Conservation (phyloP, 2,329 filamentous ascomycete genomes). For the Nothophoma quercina region DNA sequence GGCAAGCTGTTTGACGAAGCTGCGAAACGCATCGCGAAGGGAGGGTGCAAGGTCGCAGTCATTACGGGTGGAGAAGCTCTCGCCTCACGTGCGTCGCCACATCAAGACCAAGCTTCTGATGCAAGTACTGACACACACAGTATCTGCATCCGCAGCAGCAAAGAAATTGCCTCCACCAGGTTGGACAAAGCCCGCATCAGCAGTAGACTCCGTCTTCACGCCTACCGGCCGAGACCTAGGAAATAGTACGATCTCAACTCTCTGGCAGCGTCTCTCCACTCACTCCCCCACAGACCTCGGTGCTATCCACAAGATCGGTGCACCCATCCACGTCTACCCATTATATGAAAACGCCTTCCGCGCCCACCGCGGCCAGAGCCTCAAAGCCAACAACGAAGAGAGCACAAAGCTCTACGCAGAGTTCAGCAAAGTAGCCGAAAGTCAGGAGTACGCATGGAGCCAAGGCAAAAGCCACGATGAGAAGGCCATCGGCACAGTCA, state of each 20-base stretch:
- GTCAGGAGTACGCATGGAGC: slow-evolving; percentile 65
- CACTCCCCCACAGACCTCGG: slow-evolving; percentile 58
- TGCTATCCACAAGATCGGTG: slow-evolving; percentile 64
- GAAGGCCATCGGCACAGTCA: slow-evolving; percentile 62
- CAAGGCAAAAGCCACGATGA: slow-evolving; percentile 58
- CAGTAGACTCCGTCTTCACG: slow-evolving; percentile 58
- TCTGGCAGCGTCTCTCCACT: slow-evolving; percentile 25
- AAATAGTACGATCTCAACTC: slow-evolving; percentile 47
- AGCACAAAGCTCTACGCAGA: slow-evolving; percentile 67
- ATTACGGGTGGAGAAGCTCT: slow-evolving; percentile 71
- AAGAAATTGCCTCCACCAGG: slow-evolving; percentile 64
- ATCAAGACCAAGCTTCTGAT: background rate
- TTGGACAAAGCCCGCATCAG: slow-evolving; percentile 63
- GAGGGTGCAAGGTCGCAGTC: slow-evolving; percentile 64
- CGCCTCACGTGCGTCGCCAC: slow-evolving; percentile 59
- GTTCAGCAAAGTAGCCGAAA: slow-evolving; percentile 65
- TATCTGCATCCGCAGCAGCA: slow-evolving; percentile 61
- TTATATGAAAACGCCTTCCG: slow-evolving; percentile 71
- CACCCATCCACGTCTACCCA: slow-evolving; percentile 72
- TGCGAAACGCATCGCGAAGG: slow-evolving; percentile 62
- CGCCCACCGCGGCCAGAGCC: slow-evolving; percentile 62
- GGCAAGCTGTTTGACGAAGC: slow-evolving; percentile 70
- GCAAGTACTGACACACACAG: slow-evolving; percentile 38
- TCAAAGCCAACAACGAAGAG: slow-evolving; percentile 64
- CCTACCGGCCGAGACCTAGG: slow-evolving; percentile 58